These are phyloP conservation scores for Margaritispora aquatica DNA, from an alignment of 495 filamentous ascomycete species.

Conservation along the genomic window DNA sequence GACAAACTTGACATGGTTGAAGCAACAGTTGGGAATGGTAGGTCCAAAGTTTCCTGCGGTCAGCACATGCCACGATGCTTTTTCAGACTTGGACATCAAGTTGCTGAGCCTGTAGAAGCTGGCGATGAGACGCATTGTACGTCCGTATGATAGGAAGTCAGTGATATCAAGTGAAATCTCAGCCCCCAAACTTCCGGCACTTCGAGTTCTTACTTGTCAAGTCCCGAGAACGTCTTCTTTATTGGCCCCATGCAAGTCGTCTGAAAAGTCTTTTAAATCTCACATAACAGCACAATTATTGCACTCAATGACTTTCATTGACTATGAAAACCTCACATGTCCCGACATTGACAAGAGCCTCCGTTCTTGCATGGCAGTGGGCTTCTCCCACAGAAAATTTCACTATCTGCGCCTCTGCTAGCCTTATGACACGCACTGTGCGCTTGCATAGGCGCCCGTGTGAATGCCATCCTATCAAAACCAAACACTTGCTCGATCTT, in stretches of 20 bases:
- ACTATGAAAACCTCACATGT: not conserved
- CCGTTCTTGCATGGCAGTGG: not conserved
- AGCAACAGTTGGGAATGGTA: not conserved
- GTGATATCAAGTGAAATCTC: not conserved
- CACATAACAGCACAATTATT: not conserved
- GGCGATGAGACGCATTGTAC: too few species aligned
- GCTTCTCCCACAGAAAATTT: not conserved
- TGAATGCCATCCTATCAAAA: conserved; percentile 6
- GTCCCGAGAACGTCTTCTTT: not conserved
- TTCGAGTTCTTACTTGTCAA: not conserved
- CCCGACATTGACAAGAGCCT: not conserved
- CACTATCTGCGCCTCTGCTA: conserved; percentile 9
- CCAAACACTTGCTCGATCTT: not conserved
- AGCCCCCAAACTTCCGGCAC: conserved; percentile 1
- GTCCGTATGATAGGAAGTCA: too few species aligned
- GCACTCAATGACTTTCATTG: not conserved
- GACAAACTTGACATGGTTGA: not conserved
- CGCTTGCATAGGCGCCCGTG: conserved; percentile 21
- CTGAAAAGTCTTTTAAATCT: not conserved
- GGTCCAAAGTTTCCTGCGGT: not conserved
- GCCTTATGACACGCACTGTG: conserved; percentile 7
- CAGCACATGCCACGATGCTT: conserved; percentile 6
- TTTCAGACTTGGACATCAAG: not conserved
- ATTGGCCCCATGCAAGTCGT: not conserved
- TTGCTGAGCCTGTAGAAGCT: not conserved